Evolutionary conservation across 345 rosid genomes (phyloP).

Genomic region (Clausena lansium): DNA sequence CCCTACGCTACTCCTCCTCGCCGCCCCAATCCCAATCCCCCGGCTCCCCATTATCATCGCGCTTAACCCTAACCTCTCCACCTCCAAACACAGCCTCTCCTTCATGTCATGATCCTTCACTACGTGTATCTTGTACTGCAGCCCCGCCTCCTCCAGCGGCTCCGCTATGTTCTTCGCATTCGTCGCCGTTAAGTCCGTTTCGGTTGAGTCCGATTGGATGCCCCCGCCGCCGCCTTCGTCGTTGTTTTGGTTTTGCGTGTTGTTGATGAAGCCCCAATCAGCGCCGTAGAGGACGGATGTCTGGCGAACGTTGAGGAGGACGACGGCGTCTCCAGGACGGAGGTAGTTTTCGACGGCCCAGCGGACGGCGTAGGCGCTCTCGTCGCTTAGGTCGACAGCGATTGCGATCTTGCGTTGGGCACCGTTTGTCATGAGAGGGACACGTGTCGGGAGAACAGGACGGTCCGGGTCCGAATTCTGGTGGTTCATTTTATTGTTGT

Average conservation of each 20-base stretch:
- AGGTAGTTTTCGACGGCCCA: constrained; percentile 72
- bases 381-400: constrained; percentile 72
- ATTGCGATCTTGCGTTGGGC: constrained; percentile 57
- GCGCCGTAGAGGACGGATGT: constrained; percentile 68
- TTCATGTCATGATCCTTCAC: constrained; percentile 91
- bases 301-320: constrained; percentile 61
- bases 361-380: constrained; percentile 62
- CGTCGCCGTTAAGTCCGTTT: constrained; percentile 45
- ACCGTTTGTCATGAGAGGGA: constrained; percentile 28
- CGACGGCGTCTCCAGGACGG: constrained; percentile 58
- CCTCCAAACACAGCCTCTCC: constrained; percentile 86
- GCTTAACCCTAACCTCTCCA: constrained; percentile 77
- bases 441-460: constrained; percentile 17
- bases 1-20: constrained; percentile 44
- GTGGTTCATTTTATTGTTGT: background rate
- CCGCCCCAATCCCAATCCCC: constrained; percentile 60
- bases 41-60: constrained; percentile 89
- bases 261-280: constrained; percentile 65
- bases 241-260: constrained; percentile 11
- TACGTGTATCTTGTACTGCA: constrained; percentile 71
- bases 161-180: constrained; percentile 62
- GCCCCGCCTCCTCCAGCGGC: constrained; percentile 64
- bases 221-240: background rate
- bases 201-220: background rate
- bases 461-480: constrained; percentile 14